phyloP scores from a whole-genome alignment of 192 early-diverging fungal species.

The Cladochytrium replicatum region DNA sequence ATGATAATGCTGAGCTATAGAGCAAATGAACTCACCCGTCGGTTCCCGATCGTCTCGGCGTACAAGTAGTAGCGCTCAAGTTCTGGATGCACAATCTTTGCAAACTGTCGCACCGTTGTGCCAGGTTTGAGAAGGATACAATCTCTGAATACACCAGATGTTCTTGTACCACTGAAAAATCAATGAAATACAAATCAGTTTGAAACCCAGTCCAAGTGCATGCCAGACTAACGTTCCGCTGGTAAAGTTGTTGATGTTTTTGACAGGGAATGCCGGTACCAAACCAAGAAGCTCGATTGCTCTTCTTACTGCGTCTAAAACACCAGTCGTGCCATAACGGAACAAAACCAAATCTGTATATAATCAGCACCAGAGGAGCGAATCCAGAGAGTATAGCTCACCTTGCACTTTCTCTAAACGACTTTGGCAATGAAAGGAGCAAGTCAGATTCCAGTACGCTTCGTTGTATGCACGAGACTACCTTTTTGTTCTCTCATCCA shows the following conservation, averaged over 20 bases:
- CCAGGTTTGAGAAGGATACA: constrained; percentile 61
- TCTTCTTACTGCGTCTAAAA: constrained; percentile 54
- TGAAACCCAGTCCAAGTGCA: background rate
- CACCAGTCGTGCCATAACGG: constrained; percentile 74
- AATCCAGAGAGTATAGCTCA: constrained; percentile 9
- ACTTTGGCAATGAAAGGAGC: background rate
- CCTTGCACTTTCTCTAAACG: background rate
- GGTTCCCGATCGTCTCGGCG: constrained; percentile 65
- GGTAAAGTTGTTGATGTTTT: constrained; percentile 59
- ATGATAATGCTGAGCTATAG: background rate
- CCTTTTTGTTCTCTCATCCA: constrained; percentile 24
- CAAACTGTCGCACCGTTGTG: constrained; percentile 69
- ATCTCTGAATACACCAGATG: constrained; percentile 56
- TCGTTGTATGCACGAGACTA: background rate
- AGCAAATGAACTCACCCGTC: constrained; percentile 39
- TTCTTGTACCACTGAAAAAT: constrained; percentile 3
- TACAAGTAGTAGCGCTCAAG: constrained; percentile 55
- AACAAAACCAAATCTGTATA: constrained; percentile 63
- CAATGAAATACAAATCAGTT: too few relatives aligned
- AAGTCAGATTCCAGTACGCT: background rate
- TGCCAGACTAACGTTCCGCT: constrained; percentile 22
- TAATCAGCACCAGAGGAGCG: constrained; percentile 3
- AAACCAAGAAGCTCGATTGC: constrained; percentile 57
- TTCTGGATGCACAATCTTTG: constrained; percentile 58
- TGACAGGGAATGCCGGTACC: constrained; percentile 67